Percentiles rank a stretch among this genome's conserved stretches.
Evolutionary conservation across 768 basidiomycete species (phyloP).

Genomic region (Jaapia argillacea): DNA sequence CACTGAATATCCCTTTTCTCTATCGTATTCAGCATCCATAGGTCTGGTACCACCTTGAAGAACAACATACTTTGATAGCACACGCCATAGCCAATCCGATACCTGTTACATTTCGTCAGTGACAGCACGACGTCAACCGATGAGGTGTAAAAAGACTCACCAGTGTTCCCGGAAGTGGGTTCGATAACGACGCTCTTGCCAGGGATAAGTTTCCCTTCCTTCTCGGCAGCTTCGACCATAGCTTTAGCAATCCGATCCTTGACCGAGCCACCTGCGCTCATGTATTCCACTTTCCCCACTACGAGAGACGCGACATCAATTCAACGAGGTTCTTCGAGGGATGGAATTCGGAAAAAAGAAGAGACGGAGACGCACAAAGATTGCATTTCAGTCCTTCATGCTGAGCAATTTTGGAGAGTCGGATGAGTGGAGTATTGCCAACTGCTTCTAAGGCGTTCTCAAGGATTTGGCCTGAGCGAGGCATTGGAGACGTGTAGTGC

Average conservation of each 20-base stretch:
- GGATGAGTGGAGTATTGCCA: constrained; percentile 85
- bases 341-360: too few species aligned
- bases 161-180: constrained; percentile 94
- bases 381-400: constrained; percentile 80
- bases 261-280: constrained; percentile 86
- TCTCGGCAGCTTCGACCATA: constrained; percentile 94
- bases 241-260: constrained; percentile 96
- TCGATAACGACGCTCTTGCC: constrained; percentile 92
- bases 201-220: constrained; percentile 73
- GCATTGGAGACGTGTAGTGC: constrained; percentile 24
- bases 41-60: constrained; percentile 6
- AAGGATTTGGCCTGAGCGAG: constrained; percentile 36
- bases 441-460: constrained; percentile 78
- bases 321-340: neutral
- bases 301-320: neutral
- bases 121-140: neutral
- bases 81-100: constrained; percentile 92
- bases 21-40: constrained; percentile 57
- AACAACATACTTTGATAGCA: constrained; percentile 72
- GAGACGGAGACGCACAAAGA: constrained; percentile 62
- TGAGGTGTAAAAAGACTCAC: constrained; percentile 26
- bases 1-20: constrained; percentile 84
- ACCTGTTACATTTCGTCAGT: constrained; percentile 31
- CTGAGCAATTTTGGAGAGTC: constrained; percentile 69
- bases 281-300: constrained; percentile 90